A percentile compares a stretch with the other conserved stretches of the same genome.
phyloP scores from a whole-genome alignment of 176 grass and related monocot genomes.

The Ensete ventricosum region DNA sequence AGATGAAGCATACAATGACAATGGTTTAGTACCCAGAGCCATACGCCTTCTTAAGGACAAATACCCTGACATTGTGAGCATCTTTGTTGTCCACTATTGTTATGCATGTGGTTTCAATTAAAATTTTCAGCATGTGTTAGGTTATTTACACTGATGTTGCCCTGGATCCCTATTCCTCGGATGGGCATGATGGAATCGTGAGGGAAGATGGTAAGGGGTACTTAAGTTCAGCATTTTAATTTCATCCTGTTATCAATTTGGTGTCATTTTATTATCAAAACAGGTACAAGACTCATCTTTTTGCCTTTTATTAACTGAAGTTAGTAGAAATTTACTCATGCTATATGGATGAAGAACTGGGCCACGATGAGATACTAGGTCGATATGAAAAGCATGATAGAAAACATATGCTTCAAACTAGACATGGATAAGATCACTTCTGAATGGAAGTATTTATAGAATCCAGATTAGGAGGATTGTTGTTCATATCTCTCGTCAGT shows the following conservation, averaged over 20 bases:
- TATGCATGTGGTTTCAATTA: not conserved
- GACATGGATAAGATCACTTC: too few species aligned
- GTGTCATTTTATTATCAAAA: not conserved
- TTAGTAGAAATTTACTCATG: not conserved
- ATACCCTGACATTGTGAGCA: slow-evolving; percentile 83
- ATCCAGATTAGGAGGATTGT: too few species aligned
- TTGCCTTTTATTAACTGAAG: not conserved
- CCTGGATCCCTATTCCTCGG: slow-evolving; percentile 94
- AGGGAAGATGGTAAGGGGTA: slow-evolving; percentile 77
- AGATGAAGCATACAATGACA: slow-evolving; percentile 89
- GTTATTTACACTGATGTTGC: slow-evolving; percentile 94
- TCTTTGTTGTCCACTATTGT: not conserved
- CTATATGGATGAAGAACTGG: not conserved
- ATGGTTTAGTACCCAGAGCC: slow-evolving; percentile 76
- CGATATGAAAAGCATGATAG: not conserved
- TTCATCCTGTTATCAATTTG: not conserved
- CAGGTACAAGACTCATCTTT: not conserved
- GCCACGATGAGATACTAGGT: not conserved
- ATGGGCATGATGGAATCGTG: slow-evolving; percentile 97
- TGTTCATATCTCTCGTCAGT: not conserved
- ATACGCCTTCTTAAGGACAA: slow-evolving; percentile 92
- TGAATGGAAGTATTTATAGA: too few species aligned
- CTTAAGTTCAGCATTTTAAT: not conserved
- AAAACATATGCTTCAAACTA: not conserved
- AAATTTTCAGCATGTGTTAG: slow-evolving; percentile 23